These are phyloP conservation scores for Cubamyces sp. DNA, from an alignment of 768 basidiomycete genomes.

Conservation along the genomic window DNA sequence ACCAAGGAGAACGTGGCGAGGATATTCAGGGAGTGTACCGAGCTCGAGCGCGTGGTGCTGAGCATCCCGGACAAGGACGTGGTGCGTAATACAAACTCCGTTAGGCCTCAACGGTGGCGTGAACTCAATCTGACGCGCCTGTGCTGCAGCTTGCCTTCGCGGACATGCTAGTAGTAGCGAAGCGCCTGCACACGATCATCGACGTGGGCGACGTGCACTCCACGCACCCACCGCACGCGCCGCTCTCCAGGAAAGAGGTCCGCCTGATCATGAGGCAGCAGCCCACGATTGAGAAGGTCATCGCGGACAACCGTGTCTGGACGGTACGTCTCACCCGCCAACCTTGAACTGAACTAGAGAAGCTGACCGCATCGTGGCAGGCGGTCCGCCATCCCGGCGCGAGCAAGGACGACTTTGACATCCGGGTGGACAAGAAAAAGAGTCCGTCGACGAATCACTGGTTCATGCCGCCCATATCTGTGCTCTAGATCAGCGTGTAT, in stretches of 20 bases:
- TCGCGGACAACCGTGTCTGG: constrained; percentile 58
- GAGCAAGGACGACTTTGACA: not conserved
- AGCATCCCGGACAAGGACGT: constrained; percentile 55
- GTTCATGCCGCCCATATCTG: constrained; percentile 25
- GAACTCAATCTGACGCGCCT: constrained; percentile 22
- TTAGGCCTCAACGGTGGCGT: not conserved
- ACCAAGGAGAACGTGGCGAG: constrained; percentile 42
- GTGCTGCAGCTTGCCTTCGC: constrained; percentile 38
- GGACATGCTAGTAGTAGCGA: constrained; percentile 40
- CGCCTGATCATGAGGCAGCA: constrained; percentile 46
- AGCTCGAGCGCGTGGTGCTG: constrained; percentile 55
- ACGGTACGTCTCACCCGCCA: constrained; percentile 43
- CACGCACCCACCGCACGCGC: constrained; percentile 43
- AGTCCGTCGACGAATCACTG: constrained; percentile 19
- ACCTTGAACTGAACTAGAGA: not conserved
- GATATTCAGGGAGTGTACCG: constrained; percentile 47
- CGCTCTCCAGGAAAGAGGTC: constrained; percentile 44
- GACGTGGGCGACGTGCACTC: constrained; percentile 49
- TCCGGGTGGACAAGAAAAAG: constrained; percentile 16
- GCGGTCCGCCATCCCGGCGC: not conserved
- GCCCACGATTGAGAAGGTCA: constrained; percentile 47
- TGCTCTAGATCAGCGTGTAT: not conserved
- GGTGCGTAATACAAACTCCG: constrained; percentile 6
- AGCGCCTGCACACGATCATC: constrained; percentile 47
- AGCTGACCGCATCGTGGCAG: not conserved